These are phyloP conservation scores for Microbotryum silenes-acaulis DNA, from an alignment of 1,284 basidiomycete genomes.

Conservation along the genomic window DNA sequence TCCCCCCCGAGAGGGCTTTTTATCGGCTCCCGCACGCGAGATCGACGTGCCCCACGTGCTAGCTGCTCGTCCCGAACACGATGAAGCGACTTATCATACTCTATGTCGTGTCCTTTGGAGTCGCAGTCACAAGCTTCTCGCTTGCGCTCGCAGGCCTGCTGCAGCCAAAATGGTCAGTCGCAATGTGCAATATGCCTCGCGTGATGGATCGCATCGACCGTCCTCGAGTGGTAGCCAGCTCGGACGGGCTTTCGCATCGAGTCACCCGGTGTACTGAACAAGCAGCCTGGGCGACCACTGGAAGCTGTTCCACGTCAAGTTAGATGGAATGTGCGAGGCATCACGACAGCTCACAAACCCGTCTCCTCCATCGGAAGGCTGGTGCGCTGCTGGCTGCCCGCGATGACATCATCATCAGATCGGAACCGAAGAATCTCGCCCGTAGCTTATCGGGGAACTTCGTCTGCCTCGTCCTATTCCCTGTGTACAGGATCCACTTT, in stretches of 20 bases:
- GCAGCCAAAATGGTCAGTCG: constrained; percentile 3
- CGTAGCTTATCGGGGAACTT: background rate
- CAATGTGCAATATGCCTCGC: background rate
- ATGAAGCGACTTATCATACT: background rate
- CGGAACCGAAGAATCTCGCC: background rate
- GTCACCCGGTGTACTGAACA: too few species aligned
- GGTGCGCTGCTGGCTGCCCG: background rate
- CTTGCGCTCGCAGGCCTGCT: background rate
- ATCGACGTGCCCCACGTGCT: too few species aligned
- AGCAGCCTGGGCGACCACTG: too few species aligned
- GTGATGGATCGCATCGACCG: too few species aligned
- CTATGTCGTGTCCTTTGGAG: background rate
- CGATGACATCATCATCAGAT: background rate
- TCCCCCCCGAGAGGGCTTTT: too few species aligned
- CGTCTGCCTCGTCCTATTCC: too few species aligned
- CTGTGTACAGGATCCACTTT: constrained; percentile 4
- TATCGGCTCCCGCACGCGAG: too few species aligned
- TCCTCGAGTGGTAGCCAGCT: too few species aligned
- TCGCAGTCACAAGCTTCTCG: background rate
- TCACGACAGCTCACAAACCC: background rate
- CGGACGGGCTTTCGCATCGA: too few species aligned
- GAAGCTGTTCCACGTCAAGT: too few species aligned
- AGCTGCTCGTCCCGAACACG: too few species aligned
- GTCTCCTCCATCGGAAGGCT: background rate
- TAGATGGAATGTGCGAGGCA: too few species aligned